A percentile compares a stretch with the other conserved stretches of the same genome.
Evolutionary conservation across 768 basidiomycete genomes (phyloP).

Genomic region (Agaricus bisporus): DNA sequence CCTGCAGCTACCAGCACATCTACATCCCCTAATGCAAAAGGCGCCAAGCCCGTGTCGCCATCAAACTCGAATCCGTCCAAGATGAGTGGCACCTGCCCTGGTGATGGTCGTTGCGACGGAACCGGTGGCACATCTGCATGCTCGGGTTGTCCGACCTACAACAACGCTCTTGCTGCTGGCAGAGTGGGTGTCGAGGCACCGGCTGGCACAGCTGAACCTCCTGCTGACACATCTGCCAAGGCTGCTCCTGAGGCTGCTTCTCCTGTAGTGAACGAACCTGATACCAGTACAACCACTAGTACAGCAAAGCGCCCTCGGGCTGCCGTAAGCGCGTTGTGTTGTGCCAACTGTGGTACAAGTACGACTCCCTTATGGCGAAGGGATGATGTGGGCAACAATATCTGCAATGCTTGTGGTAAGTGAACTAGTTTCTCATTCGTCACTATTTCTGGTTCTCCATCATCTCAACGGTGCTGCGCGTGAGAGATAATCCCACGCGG

Average conservation of each 20-base stretch:
- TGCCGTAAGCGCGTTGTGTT: conserved; percentile 69
- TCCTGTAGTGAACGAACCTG: conserved; percentile 26
- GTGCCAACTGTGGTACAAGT: conserved; percentile 85
- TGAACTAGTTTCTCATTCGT: conserved; percentile 23
- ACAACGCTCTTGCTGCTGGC: conserved; percentile 64
- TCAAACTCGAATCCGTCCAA: conserved; percentile 17
- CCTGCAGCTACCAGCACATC: neutral
- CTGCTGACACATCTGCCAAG: conserved; percentile 12
- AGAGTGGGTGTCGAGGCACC: conserved; percentile 23
- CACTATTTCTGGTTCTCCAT: neutral
- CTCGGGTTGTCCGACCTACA: conserved; percentile 94
- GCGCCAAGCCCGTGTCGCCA: conserved; percentile 8
- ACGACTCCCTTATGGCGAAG: conserved; percentile 88
- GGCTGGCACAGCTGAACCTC: conserved; percentile 10
- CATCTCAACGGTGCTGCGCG: neutral
- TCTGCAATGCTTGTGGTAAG: conserved; percentile 94
- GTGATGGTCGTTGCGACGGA: conserved; percentile 96
- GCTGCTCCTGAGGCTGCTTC: conserved; percentile 11
- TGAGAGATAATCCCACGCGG: no score
- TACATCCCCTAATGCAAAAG: conserved; percentile 9
- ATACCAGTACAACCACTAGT: conserved; percentile 23
- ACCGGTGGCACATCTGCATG: conserved; percentile 92
- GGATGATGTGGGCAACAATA: conserved; percentile 88
- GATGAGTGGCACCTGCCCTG: conserved; percentile 81
- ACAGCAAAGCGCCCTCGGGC: conserved; percentile 29